Conservation (phyloP, 1,284 basidiomycete genomes). For the Somion occarium region DNA sequence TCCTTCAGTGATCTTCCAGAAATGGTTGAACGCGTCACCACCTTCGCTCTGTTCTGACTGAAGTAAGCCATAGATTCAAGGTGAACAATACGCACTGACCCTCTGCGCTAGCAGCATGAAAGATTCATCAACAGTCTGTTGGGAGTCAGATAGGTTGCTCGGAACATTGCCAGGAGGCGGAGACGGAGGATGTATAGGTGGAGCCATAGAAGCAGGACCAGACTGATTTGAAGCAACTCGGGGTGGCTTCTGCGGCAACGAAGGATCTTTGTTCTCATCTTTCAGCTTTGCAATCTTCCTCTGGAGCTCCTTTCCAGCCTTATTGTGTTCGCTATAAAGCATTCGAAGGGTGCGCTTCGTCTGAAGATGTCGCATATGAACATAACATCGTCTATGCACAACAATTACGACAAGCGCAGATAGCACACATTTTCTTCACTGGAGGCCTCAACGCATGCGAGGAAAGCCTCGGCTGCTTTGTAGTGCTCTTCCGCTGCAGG, state of each 20-base stretch:
- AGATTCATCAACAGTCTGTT: conserved; percentile 74
- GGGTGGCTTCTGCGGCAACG: conserved; percentile 37
- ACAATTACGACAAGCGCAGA: conserved; percentile 1
- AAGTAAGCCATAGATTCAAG: neutral
- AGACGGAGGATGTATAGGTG: conserved; percentile 29
- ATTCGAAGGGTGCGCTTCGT: conserved; percentile 70
- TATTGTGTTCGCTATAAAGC: conserved; percentile 67
- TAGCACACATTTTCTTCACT: conserved; percentile 61
- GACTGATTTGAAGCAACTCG: conserved; percentile 16
- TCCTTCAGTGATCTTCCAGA: conserved; percentile 81
- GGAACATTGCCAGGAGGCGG: conserved; percentile 36
- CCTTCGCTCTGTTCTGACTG: conserved; percentile 22
- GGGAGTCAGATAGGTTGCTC: conserved; percentile 58
- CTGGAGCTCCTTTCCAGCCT: conserved; percentile 63
- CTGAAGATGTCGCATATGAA: conserved; percentile 32
- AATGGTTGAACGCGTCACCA: conserved; percentile 78
- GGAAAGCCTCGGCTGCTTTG: conserved; percentile 71
- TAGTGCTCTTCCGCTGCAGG: conserved; percentile 59
- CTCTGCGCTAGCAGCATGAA: conserved; percentile 79
- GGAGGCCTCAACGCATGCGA: conserved; percentile 63
- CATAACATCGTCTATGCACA: conserved; percentile 4
- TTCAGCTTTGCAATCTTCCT: conserved; percentile 62
- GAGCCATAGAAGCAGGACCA: conserved; percentile 13
- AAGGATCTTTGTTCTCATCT: conserved; percentile 71
- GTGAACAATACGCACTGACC: conserved; percentile 29